Evolutionary conservation across 2,329 filamentous ascomycete genomes (phyloP), one percentile per base, ranked within the genome.

Genomic region (Fusarium nematophilum): DNA sequence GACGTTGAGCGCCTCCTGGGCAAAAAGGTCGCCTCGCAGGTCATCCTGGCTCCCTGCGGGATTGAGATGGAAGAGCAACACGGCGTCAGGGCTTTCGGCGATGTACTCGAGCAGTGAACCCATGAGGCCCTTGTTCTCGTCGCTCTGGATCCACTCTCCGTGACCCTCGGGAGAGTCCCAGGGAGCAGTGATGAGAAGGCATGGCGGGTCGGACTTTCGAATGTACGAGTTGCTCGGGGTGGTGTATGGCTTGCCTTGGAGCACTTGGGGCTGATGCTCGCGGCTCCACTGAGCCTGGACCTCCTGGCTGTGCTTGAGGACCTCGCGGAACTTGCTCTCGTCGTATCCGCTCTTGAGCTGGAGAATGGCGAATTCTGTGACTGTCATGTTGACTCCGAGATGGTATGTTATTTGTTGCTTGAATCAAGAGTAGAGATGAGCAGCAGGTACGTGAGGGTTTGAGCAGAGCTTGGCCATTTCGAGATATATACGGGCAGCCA

Each of bases 91-190:
- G 2, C 70, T 73, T 5, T 74, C 68, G 6, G 70, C 67, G 30
- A 80, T 70, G 47, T 76, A 74, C 4, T 59, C 50, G 18, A 53
- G 58, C 9, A 82, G 61, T 18, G 67, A 64, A 14, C 63, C 67
- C 58, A 79, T 76, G 47, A 72, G 65, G 5, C 55, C 44, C 43
- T 72, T 57, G 64, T 83, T 82, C 26, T 77, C 77, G 3, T 70
- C 59, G 44, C 75, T 78, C 37, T 71, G 68, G 42, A 81, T 75
- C 80, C 81, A 84, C 43, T 73, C 59, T 39, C 54, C 58, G 53
- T 83, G 79, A 5, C 73, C 74, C 11, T 72, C 73, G 15, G 73
- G 72, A 0, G 76, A 78, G 49, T 75, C 71, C 81, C 81, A 83
- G 9, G 76, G 73, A 14, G 80, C 77, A 5, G 76, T 78, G 59